A percentile compares a stretch with the other conserved stretches of the same genome.
Conservation (phyloP, 129 eudicot species). For the Saposhnikovia divaricata region DNA sequence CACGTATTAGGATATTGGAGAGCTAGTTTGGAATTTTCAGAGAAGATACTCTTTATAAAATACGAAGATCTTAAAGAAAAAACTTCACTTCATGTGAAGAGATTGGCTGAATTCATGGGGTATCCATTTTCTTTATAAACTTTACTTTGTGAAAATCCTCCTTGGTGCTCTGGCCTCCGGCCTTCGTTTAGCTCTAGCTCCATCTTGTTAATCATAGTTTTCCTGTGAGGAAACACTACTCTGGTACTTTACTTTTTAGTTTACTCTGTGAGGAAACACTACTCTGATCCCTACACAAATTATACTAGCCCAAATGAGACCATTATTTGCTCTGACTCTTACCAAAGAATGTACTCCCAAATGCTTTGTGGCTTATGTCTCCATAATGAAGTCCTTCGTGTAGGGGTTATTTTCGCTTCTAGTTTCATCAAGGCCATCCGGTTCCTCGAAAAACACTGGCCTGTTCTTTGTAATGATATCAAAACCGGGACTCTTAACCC, state of each 20-base stretch:
- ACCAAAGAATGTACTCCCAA: constrained; percentile 81
- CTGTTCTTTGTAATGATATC: constrained; percentile 45
- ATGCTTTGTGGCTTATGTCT: constrained; percentile 69
- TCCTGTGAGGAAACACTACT: neutral
- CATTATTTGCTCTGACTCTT: constrained; percentile 63
- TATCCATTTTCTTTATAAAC: neutral
- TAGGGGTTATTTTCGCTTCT: constrained; percentile 74
- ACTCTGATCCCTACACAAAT: constrained; percentile 66
- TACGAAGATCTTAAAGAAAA: constrained; percentile 3
- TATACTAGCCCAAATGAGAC: constrained; percentile 77
- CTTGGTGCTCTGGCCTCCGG: neutral
- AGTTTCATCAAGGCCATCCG: constrained; percentile 71
- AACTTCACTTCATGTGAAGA: neutral
- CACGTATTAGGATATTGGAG: constrained; percentile 15
- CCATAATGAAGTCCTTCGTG: constrained; percentile 49
- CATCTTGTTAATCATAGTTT: neutral
- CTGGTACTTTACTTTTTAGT: neutral
- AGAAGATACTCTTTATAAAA: constrained; percentile 7
- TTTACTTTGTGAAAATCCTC: neutral
- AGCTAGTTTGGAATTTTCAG: constrained; percentile 1
- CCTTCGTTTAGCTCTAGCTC: neutral
- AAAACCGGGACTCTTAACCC: constrained; percentile 46
- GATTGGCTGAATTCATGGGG: neutral
- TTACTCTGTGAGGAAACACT: too few species aligned
- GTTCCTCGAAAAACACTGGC: constrained; percentile 62